Evolutionary conservation across 495 filamentous ascomycete genomes (phyloP), one percentile per base, ranked within the genome.

Genomic region (Trichoderma asperelloides): DNA sequence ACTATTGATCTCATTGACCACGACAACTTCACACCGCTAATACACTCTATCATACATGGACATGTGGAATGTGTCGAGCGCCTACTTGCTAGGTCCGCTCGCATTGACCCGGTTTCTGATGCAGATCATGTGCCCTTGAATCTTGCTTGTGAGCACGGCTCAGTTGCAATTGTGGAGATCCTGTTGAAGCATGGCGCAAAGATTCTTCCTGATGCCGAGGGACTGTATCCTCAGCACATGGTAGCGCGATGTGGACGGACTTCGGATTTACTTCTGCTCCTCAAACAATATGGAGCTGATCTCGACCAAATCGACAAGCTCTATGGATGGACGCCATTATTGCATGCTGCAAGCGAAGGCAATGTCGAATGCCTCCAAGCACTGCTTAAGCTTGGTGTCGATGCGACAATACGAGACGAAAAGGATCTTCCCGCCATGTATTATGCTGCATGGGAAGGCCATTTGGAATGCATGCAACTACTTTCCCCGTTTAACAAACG

Each of bases 401-500:
- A 91, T 71, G 83, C 87, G 8, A 85, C 88, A 66, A 88, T 91
- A 57, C 75, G 88, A 33, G 95, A 98, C 72, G 95, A 98, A 76
- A 98, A 98, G 75, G 89, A 88, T 23, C 81, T 97, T 8, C 91
- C 93, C 5, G 93, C 95, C 9, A 91, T 97, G 90, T 98, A 98
- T 76, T 98, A 98, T 78, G 96, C 95, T 23, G 92, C 94, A 0
- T 98, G 96, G 96, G 95, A 98, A 80, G 96, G 96, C 0, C 91
- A 97, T 74, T 77, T 97, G 64, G 90, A 94, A 73, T 97, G 94
- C 75, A 97, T 98, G 90, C 85, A 89, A 65, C 84, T 96, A 16
- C 86, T 98, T 23, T 88, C 89, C 71, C 87, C 80, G 62, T 78
- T 80, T 65, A 77, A 82, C 73, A 76, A 70, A 63, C 69, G 71